Conservation (phyloP, 2,329 filamentous ascomycete species). For the Verruconis gallopava region DNA sequence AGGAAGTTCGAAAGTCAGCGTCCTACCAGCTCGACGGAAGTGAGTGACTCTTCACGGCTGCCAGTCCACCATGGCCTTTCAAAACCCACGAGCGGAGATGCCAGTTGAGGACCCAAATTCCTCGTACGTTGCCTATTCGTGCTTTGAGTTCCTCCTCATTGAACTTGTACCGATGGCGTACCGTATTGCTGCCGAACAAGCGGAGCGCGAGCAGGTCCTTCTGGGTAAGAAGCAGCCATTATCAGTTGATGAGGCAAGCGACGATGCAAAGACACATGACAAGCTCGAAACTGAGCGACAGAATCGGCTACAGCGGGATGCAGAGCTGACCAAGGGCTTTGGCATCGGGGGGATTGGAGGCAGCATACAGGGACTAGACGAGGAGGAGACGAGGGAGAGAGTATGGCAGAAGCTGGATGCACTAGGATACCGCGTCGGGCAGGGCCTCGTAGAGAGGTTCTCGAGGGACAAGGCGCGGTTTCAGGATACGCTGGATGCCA, state of each 20-base stretch:
- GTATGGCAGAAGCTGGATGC: slow-evolving; percentile 74
- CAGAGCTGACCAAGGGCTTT: slow-evolving; percentile 14
- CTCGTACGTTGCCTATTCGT: slow-evolving; percentile 68
- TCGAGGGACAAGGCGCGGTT: slow-evolving; percentile 76
- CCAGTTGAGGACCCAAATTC: slow-evolving; percentile 49
- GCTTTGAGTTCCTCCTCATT: slow-evolving; percentile 88
- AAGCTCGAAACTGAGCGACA: slow-evolving; percentile 14
- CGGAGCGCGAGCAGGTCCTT: slow-evolving; percentile 31
- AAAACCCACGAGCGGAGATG: neutral
- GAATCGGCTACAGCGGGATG: slow-evolving; percentile 13
- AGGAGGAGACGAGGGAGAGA: slow-evolving; percentile 73
- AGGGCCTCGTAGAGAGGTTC: slow-evolving; percentile 88
- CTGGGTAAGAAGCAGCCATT: slow-evolving; percentile 18
- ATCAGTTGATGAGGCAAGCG: neutral
- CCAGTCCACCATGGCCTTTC: neutral
- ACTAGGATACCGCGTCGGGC: slow-evolving; percentile 80
- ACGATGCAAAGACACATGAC: neutral
- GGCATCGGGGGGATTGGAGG: slow-evolving; percentile 13
- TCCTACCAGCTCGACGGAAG: too few species aligned
- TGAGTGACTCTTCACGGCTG: too few species aligned
- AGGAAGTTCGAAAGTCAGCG: too few species aligned
- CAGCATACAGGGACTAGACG: slow-evolving; percentile 37
- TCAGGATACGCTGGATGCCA: slow-evolving; percentile 83
- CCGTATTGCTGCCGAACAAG: slow-evolving; percentile 64
- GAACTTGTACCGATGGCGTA: slow-evolving; percentile 93